Conservation (phyloP, 2,329 filamentous ascomycete species). For the Colletotrichum chrysophilum region DNA sequence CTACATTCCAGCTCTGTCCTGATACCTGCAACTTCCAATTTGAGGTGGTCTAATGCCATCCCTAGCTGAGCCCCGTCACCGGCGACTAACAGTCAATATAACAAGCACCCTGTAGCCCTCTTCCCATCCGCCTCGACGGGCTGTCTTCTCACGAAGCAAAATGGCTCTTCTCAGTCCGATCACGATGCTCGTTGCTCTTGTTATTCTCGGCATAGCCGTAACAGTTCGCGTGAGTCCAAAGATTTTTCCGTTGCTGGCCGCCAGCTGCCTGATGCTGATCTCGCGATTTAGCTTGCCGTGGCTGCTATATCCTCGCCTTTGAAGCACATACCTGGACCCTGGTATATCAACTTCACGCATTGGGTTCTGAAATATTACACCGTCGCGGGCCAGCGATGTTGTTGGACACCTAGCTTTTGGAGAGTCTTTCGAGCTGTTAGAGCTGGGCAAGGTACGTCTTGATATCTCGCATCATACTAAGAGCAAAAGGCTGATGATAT, state of each 20-base stretch:
- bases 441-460: conserved; percentile 49
- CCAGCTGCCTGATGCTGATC: neutral
- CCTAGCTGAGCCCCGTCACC: neutral
- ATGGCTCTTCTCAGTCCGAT: neutral
- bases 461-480: neutral
- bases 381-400: conserved; percentile 45
- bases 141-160: neutral
- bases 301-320: neutral
- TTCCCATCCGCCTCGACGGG: neutral
- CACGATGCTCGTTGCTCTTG: neutral
- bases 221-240: neutral
- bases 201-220: neutral
- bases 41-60: neutral
- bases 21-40: neutral
- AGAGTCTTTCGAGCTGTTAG: conserved; percentile 58
- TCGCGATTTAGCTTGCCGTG: neutral
- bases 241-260: neutral
- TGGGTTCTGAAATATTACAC: neutral
- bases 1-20: neutral
- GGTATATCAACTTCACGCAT: conserved; percentile 5
- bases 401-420: conserved; percentile 61
- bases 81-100: neutral
- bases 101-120: fast-evolving
- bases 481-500: neutral
- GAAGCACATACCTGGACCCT: conserved; percentile 7